A percentile compares a stretch with the other conserved stretches of the same genome.
Evolutionary conservation across 2,329 filamentous ascomycete genomes (phyloP).

Genomic region (Pseudopyrenochaeta lycopersici): DNA sequence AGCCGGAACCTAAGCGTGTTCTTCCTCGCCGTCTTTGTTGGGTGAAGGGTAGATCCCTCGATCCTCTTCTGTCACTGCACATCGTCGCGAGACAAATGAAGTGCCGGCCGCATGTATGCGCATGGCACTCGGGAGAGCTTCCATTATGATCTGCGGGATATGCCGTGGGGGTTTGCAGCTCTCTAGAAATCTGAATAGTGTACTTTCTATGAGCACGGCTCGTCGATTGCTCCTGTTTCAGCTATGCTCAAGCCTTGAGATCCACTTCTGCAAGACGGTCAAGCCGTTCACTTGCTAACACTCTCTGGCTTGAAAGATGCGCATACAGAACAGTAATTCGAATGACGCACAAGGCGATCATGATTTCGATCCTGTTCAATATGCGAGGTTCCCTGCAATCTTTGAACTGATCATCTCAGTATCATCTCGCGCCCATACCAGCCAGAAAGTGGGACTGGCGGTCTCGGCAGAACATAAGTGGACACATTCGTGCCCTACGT

Average conservation of each 20-base stretch:
- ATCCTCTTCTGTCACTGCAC: slow-evolving; percentile 18
- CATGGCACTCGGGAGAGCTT: slow-evolving; percentile 28
- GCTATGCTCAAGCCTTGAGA: slow-evolving; percentile 8
- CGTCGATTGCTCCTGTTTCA: slow-evolving; percentile 27
- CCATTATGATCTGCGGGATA: slow-evolving; percentile 12
- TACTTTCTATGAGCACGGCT: slow-evolving; percentile 12
- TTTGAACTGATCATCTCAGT: slow-evolving; percentile 19
- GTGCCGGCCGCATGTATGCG: slow-evolving; percentile 30
- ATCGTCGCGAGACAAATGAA: slow-evolving; percentile 26
- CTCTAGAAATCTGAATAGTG: background rate
- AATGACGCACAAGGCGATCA: slow-evolving; percentile 27
- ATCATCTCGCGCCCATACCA: slow-evolving; percentile 11
- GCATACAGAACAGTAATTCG: slow-evolving; percentile 13
- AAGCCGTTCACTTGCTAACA: slow-evolving; percentile 16
- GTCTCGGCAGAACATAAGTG: slow-evolving; percentile 23
- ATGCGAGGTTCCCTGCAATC: slow-evolving; percentile 23
- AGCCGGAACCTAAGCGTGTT: slow-evolving; percentile 36
- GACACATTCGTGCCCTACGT: slow-evolving; percentile 24
- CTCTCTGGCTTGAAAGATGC: slow-evolving; percentile 20
- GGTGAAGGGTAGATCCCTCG: slow-evolving; percentile 13
- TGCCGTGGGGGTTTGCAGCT: slow-evolving; percentile 4
- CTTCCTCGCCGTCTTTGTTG: slow-evolving; percentile 19
- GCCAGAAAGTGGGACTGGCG: slow-evolving; percentile 18
- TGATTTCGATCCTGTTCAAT: slow-evolving; percentile 25
- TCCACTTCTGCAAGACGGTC: slow-evolving; percentile 27